Percentiles rank a stretch among this genome's conserved stretches.
Evolutionary conservation across 1,284 basidiomycete genomes (phyloP).

Genomic region (Trichosporon sp.): DNA sequence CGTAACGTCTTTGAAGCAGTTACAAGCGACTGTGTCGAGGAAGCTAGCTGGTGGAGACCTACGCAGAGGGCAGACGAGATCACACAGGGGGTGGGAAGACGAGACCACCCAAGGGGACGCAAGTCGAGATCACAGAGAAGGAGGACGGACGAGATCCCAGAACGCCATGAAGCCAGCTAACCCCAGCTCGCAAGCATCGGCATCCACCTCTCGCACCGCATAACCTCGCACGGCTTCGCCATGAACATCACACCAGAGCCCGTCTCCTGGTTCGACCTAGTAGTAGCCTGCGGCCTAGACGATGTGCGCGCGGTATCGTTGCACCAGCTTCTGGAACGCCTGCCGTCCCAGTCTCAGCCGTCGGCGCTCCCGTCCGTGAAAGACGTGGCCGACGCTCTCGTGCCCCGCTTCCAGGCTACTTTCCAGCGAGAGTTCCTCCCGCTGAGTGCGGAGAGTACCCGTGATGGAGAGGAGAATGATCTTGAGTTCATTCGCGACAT

Average conservation of each 20-base stretch:
- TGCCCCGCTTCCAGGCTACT: conserved; percentile 36
- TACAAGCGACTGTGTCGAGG: too few relatives aligned
- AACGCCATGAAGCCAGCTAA: conserved; percentile 48
- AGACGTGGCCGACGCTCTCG: conserved; percentile 27
- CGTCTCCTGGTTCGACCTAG: conserved; percentile 71
- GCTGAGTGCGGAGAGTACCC: conserved; percentile 12
- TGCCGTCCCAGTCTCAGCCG: conserved; percentile 3
- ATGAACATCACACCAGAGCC: conserved; percentile 82
- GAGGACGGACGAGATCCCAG: background rate
- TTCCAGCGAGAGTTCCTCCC: conserved; percentile 32
- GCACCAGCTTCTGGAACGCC: conserved; percentile 33
- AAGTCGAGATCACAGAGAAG: background rate
- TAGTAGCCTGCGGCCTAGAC: conserved; percentile 88
- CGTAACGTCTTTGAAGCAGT: too few relatives aligned
- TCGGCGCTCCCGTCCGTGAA: conserved; percentile 19
- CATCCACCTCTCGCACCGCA: conserved; percentile 87
- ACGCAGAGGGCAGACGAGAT: too few relatives aligned
- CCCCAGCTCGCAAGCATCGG: conserved; percentile 89
- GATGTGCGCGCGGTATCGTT: conserved; percentile 62
- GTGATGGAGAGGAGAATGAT: conserved; percentile 14
- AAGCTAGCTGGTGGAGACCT: too few relatives aligned
- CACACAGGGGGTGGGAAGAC: too few relatives aligned
- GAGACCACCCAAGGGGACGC: too few relatives aligned
- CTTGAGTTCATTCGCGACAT: conserved; percentile 25
- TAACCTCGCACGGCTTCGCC: conserved; percentile 92